Percentiles rank a stretch among this genome's conserved stretches.
Conservation (phyloP, 2,329 filamentous ascomycete species). For the Fusarium keratoplasticum region DNA sequence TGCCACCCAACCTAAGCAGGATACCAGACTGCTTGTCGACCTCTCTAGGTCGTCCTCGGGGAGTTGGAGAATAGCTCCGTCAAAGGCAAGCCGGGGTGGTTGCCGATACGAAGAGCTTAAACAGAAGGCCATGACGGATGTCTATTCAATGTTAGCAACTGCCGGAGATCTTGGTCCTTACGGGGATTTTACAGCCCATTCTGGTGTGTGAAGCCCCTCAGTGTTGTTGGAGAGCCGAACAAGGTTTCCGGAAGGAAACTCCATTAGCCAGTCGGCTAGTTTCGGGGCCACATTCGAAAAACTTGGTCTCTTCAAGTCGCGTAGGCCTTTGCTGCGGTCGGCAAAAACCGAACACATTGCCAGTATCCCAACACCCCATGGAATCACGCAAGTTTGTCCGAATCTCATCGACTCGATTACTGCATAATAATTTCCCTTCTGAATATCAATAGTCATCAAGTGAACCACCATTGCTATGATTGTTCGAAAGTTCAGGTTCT, state of each 20-base stretch:
- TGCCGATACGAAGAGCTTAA: not conserved
- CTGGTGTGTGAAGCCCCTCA: not conserved
- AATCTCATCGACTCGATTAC: too few species aligned
- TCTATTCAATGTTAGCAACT: not conserved
- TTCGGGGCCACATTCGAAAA: not conserved
- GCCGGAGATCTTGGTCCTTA: not conserved
- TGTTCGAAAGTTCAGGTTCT: too few species aligned
- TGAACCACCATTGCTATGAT: too few species aligned
- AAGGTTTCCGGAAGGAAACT: fast-evolving
- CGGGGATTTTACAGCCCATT: not conserved
- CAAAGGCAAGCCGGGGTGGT: fast-evolving
- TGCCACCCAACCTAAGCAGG: not conserved
- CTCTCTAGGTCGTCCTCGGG: not conserved
- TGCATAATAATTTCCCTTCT: too few species aligned
- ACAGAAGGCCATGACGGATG: not conserved
- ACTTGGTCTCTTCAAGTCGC: not conserved
- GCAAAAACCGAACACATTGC: too few species aligned
- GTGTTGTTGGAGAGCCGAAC: not conserved
- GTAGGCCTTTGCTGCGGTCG: not conserved
- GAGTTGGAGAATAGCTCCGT: not conserved
- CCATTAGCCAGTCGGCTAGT: not conserved
- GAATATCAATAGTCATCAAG: too few species aligned
- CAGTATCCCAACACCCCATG: too few species aligned
- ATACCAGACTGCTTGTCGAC: not conserved
- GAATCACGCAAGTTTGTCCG: too few species aligned